Percentiles rank a stretch among this genome's conserved stretches.
Evolutionary conservation across 768 basidiomycete genomes (phyloP).

Genomic region (Cystofilobasidium ferigula): DNA sequence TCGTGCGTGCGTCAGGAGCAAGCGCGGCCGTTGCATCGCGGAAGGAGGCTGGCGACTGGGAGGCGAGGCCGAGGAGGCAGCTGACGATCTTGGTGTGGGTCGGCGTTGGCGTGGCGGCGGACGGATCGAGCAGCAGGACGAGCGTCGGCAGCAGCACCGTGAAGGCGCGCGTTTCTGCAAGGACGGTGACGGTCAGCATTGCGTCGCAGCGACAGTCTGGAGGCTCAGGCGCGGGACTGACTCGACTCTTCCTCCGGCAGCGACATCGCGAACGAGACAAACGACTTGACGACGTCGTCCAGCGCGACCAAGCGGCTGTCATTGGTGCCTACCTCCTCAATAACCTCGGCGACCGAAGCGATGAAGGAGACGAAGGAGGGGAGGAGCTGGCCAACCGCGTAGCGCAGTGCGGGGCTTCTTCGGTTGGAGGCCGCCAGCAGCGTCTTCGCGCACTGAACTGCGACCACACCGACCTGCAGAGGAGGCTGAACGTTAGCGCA

Average conservation of each 20-base stretch:
- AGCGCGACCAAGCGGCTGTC: constrained; percentile 54
- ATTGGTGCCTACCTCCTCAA: constrained; percentile 46
- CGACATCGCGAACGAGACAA: constrained; percentile 53
- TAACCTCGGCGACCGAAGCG: constrained; percentile 53
- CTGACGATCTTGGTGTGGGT: constrained; percentile 52
- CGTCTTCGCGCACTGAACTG: constrained; percentile 80
- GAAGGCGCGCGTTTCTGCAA: constrained; percentile 55
- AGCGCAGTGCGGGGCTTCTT: constrained; percentile 56
- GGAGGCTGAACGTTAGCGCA: neutral
- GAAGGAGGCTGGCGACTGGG: constrained; percentile 61
- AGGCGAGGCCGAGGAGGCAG: constrained; percentile 62
- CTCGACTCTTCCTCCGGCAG: constrained; percentile 50
- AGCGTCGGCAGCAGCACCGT: constrained; percentile 66
- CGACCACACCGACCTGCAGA: constrained; percentile 62
- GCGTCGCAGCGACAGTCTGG: neutral
- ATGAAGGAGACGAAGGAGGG: constrained; percentile 74
- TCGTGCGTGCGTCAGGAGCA: constrained; percentile 48
- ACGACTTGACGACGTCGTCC: constrained; percentile 71
- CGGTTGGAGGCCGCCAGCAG: constrained; percentile 60
- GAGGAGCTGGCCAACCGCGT: constrained; percentile 59
- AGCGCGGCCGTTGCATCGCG: constrained; percentile 69
- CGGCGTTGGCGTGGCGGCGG: constrained; percentile 40
- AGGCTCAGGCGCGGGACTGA: constrained; percentile 40
- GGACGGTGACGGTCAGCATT: neutral
- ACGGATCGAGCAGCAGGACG: constrained; percentile 55